phyloP scores from a whole-genome alignment of 441 rosid species.

The Daphne laureola region DNA sequence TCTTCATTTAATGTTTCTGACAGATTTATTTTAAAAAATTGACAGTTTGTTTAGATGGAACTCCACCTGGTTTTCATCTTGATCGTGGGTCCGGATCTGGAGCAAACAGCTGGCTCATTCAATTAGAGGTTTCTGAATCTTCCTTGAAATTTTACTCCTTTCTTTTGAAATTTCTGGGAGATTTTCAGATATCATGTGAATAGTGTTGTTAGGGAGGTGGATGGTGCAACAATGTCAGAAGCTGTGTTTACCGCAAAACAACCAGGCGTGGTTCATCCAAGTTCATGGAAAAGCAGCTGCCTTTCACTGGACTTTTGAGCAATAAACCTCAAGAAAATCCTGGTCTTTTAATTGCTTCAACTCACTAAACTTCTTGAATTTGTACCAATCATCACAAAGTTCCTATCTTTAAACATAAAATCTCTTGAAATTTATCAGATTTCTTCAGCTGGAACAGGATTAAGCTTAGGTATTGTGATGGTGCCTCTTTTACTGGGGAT shows the following conservation, averaged over 20 bases:
- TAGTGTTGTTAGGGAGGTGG: constrained; percentile 40
- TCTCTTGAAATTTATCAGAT: constrained; percentile 18
- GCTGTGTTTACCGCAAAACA: constrained; percentile 41
- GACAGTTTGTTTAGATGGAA: constrained; percentile 50
- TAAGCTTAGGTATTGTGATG: constrained; percentile 58
- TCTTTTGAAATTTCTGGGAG: background rate
- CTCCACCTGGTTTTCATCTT: constrained; percentile 45
- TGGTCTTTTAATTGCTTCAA: constrained; percentile 18
- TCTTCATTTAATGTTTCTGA: background rate
- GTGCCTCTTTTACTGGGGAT: constrained; percentile 50
- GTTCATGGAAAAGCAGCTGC: constrained; percentile 40
- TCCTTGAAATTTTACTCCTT: background rate
- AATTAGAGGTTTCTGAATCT: constrained; percentile 30
- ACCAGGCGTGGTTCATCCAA: constrained; percentile 47
- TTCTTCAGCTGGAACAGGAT: constrained; percentile 62
- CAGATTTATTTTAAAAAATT: constrained; percentile 6
- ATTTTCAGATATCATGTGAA: background rate
- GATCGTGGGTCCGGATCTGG: constrained; percentile 40
- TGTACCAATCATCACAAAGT: background rate
- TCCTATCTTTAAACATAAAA: background rate
- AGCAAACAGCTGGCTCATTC: constrained; percentile 41
- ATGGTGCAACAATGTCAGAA: constrained; percentile 40
- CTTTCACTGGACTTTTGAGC: constrained; percentile 50
- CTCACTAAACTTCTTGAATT: background rate
- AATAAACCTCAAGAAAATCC: constrained; percentile 46